Evolutionary conservation across 225 moss, liverwort and hornwort genomes (phyloP), one percentile per base, ranked within the genome.

Genomic region (Thuidium tamariscinum): DNA sequence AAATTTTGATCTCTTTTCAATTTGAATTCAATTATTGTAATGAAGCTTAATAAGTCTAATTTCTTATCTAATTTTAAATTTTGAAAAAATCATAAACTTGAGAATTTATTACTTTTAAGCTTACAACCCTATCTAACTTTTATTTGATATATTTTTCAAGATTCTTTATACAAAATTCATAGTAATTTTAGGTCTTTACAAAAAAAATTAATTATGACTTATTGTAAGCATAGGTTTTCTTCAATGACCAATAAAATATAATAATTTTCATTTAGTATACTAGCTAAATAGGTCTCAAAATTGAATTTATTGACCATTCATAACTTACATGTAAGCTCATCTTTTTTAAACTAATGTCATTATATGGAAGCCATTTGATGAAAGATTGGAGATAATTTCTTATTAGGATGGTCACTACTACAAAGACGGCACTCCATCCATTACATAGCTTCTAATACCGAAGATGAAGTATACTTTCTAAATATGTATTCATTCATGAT

Each of bases 341-440:
- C 4, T 22, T 54, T 52, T 54, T 1, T 0, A 0, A 1, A 5
- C 15, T 74, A 51, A 34, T 0, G 0, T n/a, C 36, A 36, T 36
- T 16, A 1, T 25, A 9, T 76, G 3, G 16, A 1, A 36, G 25
- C 3, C 44, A 73, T 80, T 63, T 79, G 26, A 80, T 76, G 10
- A 9, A 54, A 32, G 44, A 41, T 44, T 44, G 16, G 1, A 54
- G 18, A 8, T 11, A 5, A 21, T 62, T 20, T 14, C n/a, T 88
- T 70, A 48, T 12, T 11, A 89, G 88, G 91, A 36, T 86, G 86
- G 91, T 86, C 86, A 65, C 29, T 76, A 0, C 26, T 76, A 55
- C 84, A 77, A 69, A 49, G 77, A 17, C 88, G 26, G 26, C 75
- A 72, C 2, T 71, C 81, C 5, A 84, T 7, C 21, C 88, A 36